Evolutionary conservation across 208 protist genomes (phyloP).

Genomic region (Tritrichomonas foetus): DNA sequence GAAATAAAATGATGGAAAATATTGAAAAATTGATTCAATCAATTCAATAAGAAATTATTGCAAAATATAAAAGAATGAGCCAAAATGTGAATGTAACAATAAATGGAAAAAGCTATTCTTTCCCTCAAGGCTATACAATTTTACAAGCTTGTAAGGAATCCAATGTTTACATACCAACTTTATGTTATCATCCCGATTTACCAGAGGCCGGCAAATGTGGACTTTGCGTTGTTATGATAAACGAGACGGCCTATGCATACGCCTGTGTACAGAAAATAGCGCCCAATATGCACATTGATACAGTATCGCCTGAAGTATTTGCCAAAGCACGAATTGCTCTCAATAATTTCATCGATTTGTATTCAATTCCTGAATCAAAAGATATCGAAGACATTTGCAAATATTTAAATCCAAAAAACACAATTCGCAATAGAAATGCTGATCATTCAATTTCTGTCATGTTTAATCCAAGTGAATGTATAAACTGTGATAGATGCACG

Average conservation of each 20-base stretch:
- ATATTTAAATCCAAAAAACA: slow-evolving; percentile 50
- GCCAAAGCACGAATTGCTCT: neutral
- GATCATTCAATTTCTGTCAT: neutral
- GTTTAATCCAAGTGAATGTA: neutral
- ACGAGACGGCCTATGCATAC: neutral
- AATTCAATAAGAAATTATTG: too few relatives aligned
- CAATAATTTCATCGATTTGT: neutral
- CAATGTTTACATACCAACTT: neutral
- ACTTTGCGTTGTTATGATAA: neutral
- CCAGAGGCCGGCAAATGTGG: neutral
- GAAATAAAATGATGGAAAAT: too few relatives aligned
- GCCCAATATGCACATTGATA: neutral
- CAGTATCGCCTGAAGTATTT: neutral
- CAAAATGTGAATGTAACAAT: neutral
- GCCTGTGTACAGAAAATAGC: neutral
- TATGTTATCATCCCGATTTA: neutral
- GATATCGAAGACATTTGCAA: slow-evolving; percentile 50
- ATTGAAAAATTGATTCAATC: too few relatives aligned
- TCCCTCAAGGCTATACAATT: neutral
- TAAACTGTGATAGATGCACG: neutral
- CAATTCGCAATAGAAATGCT: slow-evolving; percentile 44
- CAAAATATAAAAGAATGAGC: too few relatives aligned
- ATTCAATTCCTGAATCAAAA: neutral
- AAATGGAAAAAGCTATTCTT: neutral
- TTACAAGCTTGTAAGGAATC: neutral